These are phyloP conservation scores for Colletotrichum sp. DNA, from an alignment of 2,329 filamentous ascomycete species.

Conservation along the genomic window DNA sequence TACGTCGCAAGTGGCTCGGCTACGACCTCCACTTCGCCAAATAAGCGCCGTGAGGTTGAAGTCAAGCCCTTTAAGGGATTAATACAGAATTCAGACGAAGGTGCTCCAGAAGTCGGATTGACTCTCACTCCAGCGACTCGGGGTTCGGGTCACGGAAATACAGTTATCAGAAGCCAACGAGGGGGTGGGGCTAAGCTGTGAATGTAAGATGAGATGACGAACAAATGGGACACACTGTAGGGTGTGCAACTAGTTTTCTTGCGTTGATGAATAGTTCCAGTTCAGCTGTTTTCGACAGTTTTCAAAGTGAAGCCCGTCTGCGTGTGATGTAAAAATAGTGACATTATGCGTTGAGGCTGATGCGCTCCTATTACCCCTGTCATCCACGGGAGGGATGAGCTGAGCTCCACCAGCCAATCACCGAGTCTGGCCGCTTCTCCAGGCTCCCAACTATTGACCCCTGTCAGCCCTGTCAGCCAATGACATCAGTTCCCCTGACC, in stretches of 20 bases:
- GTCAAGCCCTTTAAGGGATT: background rate
- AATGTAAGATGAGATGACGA: constrained; percentile 12
- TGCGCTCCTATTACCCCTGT: background rate
- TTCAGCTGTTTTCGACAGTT: background rate
- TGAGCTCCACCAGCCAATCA: background rate
- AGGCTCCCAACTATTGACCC: background rate
- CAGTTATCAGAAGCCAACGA: background rate
- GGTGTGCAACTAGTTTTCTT: constrained; percentile 16
- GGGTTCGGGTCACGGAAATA: background rate
- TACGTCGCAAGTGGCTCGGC: constrained; percentile 90
- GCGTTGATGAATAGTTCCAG: background rate
- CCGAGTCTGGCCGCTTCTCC: background rate
- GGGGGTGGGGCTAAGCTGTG: background rate
- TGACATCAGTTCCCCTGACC: background rate
- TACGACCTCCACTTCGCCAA: constrained; percentile 99
- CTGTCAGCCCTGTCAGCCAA: constrained; percentile 3
- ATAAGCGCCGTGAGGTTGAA: constrained; percentile 53
- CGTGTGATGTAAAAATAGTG: background rate
- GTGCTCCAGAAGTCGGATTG: background rate
- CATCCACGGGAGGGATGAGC: background rate
- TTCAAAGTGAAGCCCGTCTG: background rate
- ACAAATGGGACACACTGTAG: background rate
- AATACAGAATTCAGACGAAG: background rate
- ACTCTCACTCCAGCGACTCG: background rate
- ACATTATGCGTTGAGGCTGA: background rate